These are phyloP conservation scores for Diaporthe citriasiana DNA, from an alignment of 2,329 filamentous ascomycete species.

Conservation along the genomic window DNA sequence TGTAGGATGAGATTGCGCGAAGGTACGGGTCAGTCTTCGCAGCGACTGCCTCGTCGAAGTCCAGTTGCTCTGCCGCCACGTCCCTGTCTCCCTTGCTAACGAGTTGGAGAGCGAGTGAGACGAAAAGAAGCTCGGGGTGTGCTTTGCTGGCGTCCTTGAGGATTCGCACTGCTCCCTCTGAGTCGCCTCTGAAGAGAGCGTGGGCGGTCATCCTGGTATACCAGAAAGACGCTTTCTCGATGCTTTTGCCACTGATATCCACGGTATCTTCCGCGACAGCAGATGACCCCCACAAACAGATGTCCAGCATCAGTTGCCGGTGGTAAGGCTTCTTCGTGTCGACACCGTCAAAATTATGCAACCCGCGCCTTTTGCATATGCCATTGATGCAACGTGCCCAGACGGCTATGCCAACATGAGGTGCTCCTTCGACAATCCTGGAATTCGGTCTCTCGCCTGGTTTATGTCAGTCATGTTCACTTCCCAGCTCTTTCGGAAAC, in stretches of 20 bases:
- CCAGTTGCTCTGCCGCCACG: conserved; percentile 63
- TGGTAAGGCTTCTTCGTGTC: conserved; percentile 77
- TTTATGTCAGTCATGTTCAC: background rate
- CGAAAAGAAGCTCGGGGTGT: conserved; percentile 76
- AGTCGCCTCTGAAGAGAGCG: conserved; percentile 80
- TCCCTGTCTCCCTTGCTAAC: conserved; percentile 65
- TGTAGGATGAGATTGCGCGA: conserved; percentile 82
- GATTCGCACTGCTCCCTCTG: conserved; percentile 76
- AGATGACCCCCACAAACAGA: conserved; percentile 81
- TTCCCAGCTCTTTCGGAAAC: conserved; percentile 39
- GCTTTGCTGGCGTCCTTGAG: conserved; percentile 76
- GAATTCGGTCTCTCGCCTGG: conserved; percentile 40
- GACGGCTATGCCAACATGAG: conserved; percentile 62
- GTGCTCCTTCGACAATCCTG: conserved; percentile 60
- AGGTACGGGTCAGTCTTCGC: conserved; percentile 83
- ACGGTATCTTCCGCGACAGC: conserved; percentile 75
- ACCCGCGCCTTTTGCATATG: conserved; percentile 73
- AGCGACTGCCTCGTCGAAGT: conserved; percentile 71
- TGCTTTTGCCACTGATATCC: conserved; percentile 56
- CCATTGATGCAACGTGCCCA: conserved; percentile 75
- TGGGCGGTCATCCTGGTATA: conserved; percentile 83
- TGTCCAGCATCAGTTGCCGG: conserved; percentile 80
- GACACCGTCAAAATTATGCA: conserved; percentile 75
- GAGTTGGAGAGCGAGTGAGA: conserved; percentile 76
- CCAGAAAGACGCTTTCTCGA: conserved; percentile 65